Evolutionary conservation across 1,284 basidiomycete species (phyloP), one percentile per base, ranked within the genome.

Genomic region (Irpex sp.): DNA sequence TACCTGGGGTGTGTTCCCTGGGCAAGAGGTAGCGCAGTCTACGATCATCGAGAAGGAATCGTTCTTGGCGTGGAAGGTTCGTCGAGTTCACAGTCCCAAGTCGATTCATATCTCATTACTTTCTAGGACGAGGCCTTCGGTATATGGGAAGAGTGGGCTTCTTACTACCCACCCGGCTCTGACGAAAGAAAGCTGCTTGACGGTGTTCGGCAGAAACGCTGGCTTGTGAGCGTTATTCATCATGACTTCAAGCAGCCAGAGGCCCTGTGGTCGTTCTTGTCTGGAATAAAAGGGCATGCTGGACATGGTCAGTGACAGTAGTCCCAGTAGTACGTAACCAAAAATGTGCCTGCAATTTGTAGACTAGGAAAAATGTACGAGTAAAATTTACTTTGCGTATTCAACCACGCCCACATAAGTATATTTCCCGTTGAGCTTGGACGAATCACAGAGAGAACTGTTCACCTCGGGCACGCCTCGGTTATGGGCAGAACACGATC

Each of bases 1-100:
- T 31, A 99, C 97, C 0, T 99, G 97, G 97, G 97, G 97, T 65
- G 92, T 97, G 7, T 99, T 99, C 78, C 95, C 97, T 3, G 95
- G 94, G 0, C 91, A 96, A 73, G 97, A 99, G 76, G 92, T 99
- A 63, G 87, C 92, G 1, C 97, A 98, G 74, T 94, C 96, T 6
- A 99, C 97, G 0, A 98, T 99, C 69, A 98, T 99, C 59, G 97
- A 98, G 71, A 84, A 84, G 61, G 88, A 93, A 66, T 96, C 94
- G 5, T 98, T 98, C 80, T 75, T 94, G 47, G 88, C 93, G 0
- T 97, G 95, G 95, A 96, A 95, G 88, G 93, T 92, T 46, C 39
- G 79, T 69, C 37, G 15, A 46, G 15, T 53, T 46, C 15, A 21
- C 26, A 35, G 13, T 19, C 1, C 19, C 3, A 21, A n/a, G 3